Conservation (phyloP, 352 stramenopile genomes). For the Plasmopara halstedii region DNA sequence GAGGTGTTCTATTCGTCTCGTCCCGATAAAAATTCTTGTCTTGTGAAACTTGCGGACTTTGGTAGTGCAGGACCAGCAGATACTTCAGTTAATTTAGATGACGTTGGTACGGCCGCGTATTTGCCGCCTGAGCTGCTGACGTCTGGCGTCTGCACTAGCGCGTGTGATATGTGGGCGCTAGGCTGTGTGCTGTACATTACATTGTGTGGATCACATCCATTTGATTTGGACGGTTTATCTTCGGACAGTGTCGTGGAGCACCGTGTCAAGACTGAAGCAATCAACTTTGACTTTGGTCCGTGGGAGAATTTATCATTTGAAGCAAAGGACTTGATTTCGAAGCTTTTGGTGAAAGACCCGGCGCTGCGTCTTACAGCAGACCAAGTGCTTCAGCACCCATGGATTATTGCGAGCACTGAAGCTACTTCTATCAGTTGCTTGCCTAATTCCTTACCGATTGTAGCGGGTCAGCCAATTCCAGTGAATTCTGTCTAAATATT, state of each 20-base stretch:
- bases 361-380: constrained; percentile 77
- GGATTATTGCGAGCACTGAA: constrained; percentile 44
- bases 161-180: constrained; percentile 77
- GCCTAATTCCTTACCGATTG: constrained; percentile 10
- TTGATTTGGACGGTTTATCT: constrained; percentile 83
- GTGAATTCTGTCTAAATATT: constrained; percentile 16
- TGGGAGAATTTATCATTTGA: constrained; percentile 75
- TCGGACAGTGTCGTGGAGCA: constrained; percentile 82
- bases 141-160: constrained; percentile 42
- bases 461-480: constrained; percentile 20
- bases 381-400: constrained; percentile 89
- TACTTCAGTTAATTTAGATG: constrained; percentile 27
- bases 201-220: constrained; percentile 88
- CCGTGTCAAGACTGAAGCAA: constrained; percentile 48
- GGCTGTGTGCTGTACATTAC: constrained; percentile 94
- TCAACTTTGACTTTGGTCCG: constrained; percentile 43
- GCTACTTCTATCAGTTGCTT: constrained; percentile 1
- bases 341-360: constrained; percentile 83
- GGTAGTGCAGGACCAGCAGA: constrained; percentile 57
- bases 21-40: constrained; percentile 19
- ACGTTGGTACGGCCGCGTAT: constrained; percentile 71
- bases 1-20: constrained; percentile 7
- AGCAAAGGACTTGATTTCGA: constrained; percentile 85
- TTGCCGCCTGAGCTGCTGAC: constrained; percentile 55
- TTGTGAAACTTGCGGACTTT: constrained; percentile 73